Evolutionary conservation across 169 alveolate species (phyloP), one percentile per base, ranked within the genome.

Genomic region (Plasmodium yoelii): DNA sequence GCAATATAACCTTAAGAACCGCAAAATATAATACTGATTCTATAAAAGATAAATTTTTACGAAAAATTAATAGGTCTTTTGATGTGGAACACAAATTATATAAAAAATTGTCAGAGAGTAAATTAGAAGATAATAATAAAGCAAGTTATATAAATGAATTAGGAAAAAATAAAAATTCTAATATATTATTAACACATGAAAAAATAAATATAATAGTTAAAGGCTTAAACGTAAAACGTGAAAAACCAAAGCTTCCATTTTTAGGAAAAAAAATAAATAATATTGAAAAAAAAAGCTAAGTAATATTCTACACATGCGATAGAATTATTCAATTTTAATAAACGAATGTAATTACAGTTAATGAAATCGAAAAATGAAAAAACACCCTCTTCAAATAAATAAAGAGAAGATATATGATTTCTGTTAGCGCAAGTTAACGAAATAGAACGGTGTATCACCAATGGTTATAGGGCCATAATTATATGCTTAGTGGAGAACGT

Each of bases 311-410:
- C 90, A 65, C 4, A 80, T 34, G 56, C 65, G 34, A 57, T 80
- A 28, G 59, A 80, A 26, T 69, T 80, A 39, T 57, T 51, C 6
- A 34, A 80, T 67, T 59, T 80, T 39, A 67, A 80, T 80, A 15
- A 44, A 77, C 9, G 7, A 77, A 64, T 51, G 49, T 67, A 49
- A 80, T 80, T 80, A n/a, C 84, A 18, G 73, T 82, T 55, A 67
- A 80, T 1, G 90, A 80, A 80, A 65, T 65, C 55, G 73, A 80
- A 1, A 80, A 80, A n/a, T 39, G 53, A 67, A 70, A 80, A 80
- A 47, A 71, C 84, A 51, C 19, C 60, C 84, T 28, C 75, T 77
- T 68, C 75, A 77, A 19, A 77, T 63, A 53, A 63, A 34, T 63
- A 53, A 63, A 34, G 65, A 77, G 77, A 77, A 34, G 5, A 5